Conservation (phyloP, 1,139 yeast genomes). For the Hansenula lynferdii region DNA sequence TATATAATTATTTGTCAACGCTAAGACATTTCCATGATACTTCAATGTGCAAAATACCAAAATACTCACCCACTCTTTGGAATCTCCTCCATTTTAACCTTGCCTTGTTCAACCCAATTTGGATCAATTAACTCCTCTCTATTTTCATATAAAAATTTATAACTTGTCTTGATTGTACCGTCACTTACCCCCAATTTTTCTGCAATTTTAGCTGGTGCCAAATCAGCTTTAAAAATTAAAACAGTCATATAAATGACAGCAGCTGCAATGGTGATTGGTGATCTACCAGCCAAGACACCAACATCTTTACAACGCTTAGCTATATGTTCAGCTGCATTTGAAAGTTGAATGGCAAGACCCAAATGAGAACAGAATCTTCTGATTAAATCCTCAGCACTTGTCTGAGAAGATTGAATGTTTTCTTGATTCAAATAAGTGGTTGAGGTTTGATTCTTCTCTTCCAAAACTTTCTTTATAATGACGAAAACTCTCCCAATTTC, state of each 20-base stretch:
- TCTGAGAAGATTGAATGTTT: conserved; percentile 77
- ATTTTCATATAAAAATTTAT: conserved; percentile 75
- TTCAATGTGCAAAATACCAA: background rate
- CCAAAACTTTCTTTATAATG: conserved; percentile 72
- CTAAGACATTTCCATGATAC: too few relatives aligned
- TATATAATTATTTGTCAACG: too few relatives aligned
- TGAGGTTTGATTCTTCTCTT: conserved; percentile 43
- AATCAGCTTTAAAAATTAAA: conserved; percentile 66
- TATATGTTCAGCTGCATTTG: conserved; percentile 91
- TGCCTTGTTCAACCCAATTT: conserved; percentile 70
- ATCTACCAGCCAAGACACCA: conserved; percentile 94
- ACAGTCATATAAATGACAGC: conserved; percentile 96
- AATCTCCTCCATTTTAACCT: conserved; percentile 55
- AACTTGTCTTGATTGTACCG: conserved; percentile 93
- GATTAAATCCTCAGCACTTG: conserved; percentile 90
- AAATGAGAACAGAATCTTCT: conserved; percentile 95
- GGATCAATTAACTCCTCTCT: conserved; percentile 73
- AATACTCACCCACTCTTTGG: conserved; percentile 35
- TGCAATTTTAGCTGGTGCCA: conserved; percentile 72
- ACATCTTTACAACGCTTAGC: conserved; percentile 87
- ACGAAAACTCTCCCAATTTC: conserved; percentile 90
- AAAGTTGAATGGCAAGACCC: conserved; percentile 79
- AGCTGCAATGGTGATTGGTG: conserved; percentile 97
- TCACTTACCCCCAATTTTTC: conserved; percentile 98
- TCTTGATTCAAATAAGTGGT: conserved; percentile 30